Evolutionary conservation across 2,329 filamentous ascomycete genomes (phyloP).

Genomic region (Nannizzia gypsea): DNA sequence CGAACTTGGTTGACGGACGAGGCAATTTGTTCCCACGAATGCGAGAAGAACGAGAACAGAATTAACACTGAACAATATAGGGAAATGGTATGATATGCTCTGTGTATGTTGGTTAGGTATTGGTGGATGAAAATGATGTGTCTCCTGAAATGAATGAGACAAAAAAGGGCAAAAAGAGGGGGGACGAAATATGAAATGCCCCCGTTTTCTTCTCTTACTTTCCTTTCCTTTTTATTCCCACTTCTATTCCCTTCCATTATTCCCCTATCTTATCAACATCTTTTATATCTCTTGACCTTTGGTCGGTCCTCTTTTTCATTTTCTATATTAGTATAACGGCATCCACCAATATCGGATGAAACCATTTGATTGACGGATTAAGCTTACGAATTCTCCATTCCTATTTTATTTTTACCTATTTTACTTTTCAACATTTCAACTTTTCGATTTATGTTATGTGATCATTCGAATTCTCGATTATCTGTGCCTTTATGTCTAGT

Average conservation of each 20-base stretch:
- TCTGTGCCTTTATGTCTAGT: background rate
- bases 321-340: background rate
- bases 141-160: background rate
- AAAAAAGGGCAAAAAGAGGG: background rate
- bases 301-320: background rate
- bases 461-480: slow-evolving; percentile 6
- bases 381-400: too few species aligned
- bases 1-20: background rate
- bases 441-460: background rate
- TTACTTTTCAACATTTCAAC: too few species aligned
- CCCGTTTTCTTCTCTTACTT: background rate
- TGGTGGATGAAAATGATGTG: background rate
- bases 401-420: too few species aligned
- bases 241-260: background rate
- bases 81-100: background rate
- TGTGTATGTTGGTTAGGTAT: background rate
- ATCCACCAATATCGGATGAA: background rate
- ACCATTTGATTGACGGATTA: background rate
- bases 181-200: background rate
- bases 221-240: background rate
- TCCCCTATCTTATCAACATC: too few species aligned
- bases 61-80: background rate
- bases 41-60: background rate
- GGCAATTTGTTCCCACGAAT: background rate
- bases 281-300: too few species aligned